Percentiles rank a stretch among this genome's conserved stretches.
Conservation (phyloP, 2,329 filamentous ascomycete genomes). For the Leptographium procerum region DNA sequence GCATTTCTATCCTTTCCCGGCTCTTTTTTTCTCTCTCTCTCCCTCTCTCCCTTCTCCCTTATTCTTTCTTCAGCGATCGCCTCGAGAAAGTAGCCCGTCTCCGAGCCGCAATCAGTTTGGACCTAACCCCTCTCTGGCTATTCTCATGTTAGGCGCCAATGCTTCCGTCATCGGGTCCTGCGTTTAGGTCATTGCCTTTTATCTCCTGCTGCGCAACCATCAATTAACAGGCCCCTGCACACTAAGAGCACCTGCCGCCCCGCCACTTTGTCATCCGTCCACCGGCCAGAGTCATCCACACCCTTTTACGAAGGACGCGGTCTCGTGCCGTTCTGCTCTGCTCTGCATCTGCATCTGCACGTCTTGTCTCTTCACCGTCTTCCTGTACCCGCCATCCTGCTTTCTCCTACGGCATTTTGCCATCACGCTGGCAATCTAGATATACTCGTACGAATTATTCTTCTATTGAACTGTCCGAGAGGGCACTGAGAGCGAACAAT, state of each 20-base stretch:
- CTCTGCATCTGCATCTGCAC: too few species aligned
- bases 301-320: neutral
- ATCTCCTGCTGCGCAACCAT: neutral
- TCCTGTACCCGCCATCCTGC: neutral
- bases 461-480: neutral
- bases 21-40: neutral
- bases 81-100: neutral
- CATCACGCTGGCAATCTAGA: neutral
- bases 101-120: too few species aligned
- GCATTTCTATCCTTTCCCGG: neutral
- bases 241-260: neutral
- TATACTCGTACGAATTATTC: neutral
- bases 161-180: constrained; percentile 1
- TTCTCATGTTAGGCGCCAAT: neutral
- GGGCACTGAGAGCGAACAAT: neutral
- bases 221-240: neutral
- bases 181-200: neutral
- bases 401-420: neutral
- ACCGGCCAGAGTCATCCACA: neutral
- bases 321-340: constrained; percentile 2
- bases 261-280: constrained; percentile 5
- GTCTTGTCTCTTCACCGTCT: neutral
- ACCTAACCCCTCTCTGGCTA: neutral
- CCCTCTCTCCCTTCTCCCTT: neutral
- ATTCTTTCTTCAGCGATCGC: neutral